Percentiles rank a stretch among this genome's conserved stretches.
Evolutionary conservation across 345 rosid species (phyloP).

Genomic region (Jatropha curcas): DNA sequence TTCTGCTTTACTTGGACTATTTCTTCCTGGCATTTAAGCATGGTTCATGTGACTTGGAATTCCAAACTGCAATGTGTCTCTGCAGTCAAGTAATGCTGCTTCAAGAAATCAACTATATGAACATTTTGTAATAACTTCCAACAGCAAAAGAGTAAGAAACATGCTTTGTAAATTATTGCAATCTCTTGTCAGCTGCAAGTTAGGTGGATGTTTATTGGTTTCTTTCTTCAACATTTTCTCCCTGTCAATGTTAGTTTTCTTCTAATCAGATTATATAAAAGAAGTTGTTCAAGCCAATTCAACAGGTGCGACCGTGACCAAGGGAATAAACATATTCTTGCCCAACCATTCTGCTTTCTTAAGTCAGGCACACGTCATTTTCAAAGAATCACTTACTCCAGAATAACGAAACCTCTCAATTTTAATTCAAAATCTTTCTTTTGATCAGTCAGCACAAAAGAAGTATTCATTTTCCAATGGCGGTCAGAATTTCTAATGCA

Average conservation of each 20-base stretch:
- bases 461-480: not conserved
- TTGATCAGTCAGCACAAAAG: not conserved
- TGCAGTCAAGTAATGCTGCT: slow-evolving; percentile 16
- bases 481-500: not conserved
- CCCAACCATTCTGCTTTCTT: no score
- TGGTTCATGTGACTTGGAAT: not conserved
- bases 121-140: not conserved
- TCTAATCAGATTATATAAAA: not conserved
- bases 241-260: not conserved
- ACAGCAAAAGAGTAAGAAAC: not conserved
- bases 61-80: not conserved
- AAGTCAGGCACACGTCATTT: not conserved
- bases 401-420: not conserved
- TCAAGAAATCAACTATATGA: not conserved
- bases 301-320: not conserved
- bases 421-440: not conserved
- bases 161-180: not conserved
- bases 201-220: not conserved
- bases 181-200: not conserved
- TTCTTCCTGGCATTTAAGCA: not conserved
- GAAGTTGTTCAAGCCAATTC: not conserved
- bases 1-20: not conserved
- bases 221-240: not conserved
- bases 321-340: not conserved
- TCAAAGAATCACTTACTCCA: not conserved